Percentiles rank a stretch among this genome's conserved stretches.
Evolutionary conservation across 1,284 basidiomycete species (phyloP).

Genomic region (Apiotrichum siamense): DNA sequence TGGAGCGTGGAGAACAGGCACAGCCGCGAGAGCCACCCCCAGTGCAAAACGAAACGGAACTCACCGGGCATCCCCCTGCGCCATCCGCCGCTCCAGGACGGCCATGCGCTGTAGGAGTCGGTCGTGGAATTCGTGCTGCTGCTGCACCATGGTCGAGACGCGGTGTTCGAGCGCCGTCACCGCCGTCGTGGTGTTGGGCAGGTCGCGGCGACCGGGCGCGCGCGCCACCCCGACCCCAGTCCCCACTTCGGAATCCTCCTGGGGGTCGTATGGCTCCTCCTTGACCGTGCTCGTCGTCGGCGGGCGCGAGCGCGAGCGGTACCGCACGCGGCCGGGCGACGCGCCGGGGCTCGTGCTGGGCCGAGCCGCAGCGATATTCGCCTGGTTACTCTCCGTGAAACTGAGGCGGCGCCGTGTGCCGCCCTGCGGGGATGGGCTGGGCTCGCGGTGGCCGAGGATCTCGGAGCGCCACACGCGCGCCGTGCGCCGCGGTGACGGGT

Average conservation of each 20-base stretch:
- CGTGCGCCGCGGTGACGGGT: conserved; percentile 13
- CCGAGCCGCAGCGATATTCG: neutral
- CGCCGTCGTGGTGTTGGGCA: neutral
- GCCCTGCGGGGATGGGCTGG: conserved; percentile 5
- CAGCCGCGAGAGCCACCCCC: neutral
- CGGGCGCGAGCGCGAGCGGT: conserved; percentile 14
- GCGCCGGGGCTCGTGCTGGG: neutral
- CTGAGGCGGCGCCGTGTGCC: neutral
- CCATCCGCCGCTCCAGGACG: neutral
- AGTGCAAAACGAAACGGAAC: too few relatives aligned
- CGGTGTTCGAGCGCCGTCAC: conserved; percentile 5
- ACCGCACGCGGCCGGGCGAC: neutral
- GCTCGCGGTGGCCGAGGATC: conserved; percentile 12
- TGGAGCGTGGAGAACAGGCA: too few relatives aligned
- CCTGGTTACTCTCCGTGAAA: neutral
- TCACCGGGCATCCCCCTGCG: conserved; percentile 7
- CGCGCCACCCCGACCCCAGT: neutral
- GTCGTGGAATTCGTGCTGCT: conserved; percentile 12
- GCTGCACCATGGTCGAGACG: conserved; percentile 1
- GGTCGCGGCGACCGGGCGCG: neutral
- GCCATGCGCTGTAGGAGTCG: neutral
- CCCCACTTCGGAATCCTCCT: neutral
- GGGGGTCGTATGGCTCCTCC: conserved; percentile 8
- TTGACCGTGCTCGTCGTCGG: conserved; percentile 5
- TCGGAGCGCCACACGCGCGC: conserved; percentile 16